Base-by-base conservation (phyloP, 2,329 filamentous ascomycete species). In the Arthrinium phaeospermum region DNA sequence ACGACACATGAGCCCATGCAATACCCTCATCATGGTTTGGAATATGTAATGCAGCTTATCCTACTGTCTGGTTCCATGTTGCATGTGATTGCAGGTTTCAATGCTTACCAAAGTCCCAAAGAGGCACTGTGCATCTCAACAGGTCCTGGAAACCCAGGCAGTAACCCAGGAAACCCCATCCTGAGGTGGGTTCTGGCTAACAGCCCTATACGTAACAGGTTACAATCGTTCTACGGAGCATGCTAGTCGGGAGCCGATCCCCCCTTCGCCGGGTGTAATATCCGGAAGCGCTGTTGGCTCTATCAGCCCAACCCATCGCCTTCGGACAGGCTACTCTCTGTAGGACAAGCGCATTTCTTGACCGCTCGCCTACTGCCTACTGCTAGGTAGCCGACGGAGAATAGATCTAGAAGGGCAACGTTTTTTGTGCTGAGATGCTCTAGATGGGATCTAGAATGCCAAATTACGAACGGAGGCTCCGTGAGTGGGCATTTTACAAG, bases 171-270 rank as follows among this genome's bases (percentile, higher is more conserved):
- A 30, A 30, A 30, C 37, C 37, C 51, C 51, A 57, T 57, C 27
- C 19, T 1, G 13, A 34, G 34, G 51, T 34, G 51, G 51, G 7
- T 46, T 7, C 34, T 30, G 14, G 14, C 51, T 57, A 57, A 19
- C 51, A 57, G 51, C 51, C 51, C 51, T 57, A 57, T 8, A 34
- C 51, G 51, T 34, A 57, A 57, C 51, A 57, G 51, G 51, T 34
- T 22, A 57, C 51, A 57, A 10, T 30, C 51, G 3, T 57, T 34
- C 24, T 30, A 30, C 27, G 27, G 27, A 30, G 27, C 27, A 34
- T 22, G 51, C 51, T 57, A 61, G 30, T 12, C 30, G 53, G 30
- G 53, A 22, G 37, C 22, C 53, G 10, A 30, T 22, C 27, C 16
- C 53, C 16, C 34, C 53, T 61, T 10, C 30, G 53, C 16, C 53